Evolutionary conservation across 352 stramenopile species (phyloP).

Genomic region (Globisporangium cederbergense): DNA sequence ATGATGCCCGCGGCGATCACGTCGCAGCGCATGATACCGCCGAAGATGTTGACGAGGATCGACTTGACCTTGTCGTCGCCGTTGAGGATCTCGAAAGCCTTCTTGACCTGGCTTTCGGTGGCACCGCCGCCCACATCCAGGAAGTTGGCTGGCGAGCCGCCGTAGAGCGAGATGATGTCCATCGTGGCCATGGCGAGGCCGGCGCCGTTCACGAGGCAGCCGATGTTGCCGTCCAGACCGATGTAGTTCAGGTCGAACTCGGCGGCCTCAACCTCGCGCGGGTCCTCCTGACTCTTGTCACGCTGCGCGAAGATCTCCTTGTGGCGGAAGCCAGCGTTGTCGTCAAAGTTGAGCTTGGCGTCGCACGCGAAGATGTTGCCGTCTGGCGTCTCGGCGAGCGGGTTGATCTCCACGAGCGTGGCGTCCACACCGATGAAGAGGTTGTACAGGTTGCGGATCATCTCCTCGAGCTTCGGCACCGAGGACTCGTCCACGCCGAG

Average conservation of each 20-base stretch:
- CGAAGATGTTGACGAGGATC: slow-evolving; percentile 99
- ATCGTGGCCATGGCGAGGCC: slow-evolving; percentile 99
- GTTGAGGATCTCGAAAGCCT: slow-evolving; percentile 85
- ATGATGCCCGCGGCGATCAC: slow-evolving; percentile 97
- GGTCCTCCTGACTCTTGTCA: slow-evolving; percentile 94
- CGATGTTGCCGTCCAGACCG: slow-evolving; percentile 98
- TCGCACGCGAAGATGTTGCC: slow-evolving; percentile 95
- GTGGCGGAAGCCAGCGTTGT: slow-evolving; percentile 98
- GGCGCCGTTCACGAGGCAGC: slow-evolving; percentile 99
- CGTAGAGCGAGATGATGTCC: slow-evolving; percentile 99
- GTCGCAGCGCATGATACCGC: slow-evolving; percentile 99
- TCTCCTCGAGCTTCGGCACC: slow-evolving; percentile 58
- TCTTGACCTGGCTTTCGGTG: slow-evolving; percentile 89
- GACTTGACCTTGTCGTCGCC: slow-evolving; percentile 94
- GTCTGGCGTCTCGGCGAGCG: slow-evolving; percentile 95
- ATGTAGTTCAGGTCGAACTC: slow-evolving; percentile 99
- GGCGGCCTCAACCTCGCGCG: slow-evolving; percentile 91
- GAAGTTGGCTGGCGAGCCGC: slow-evolving; percentile 97
- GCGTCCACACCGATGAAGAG: slow-evolving; percentile 96
- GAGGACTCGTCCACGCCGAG: slow-evolving; percentile 58
- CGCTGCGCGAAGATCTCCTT: slow-evolving; percentile 90
- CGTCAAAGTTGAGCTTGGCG: slow-evolving; percentile 99
- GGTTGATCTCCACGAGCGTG: slow-evolving; percentile 98
- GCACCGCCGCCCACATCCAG: slow-evolving; percentile 97
- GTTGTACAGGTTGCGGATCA: slow-evolving; percentile 92